Conservation (phyloP, 108 stramenopile species). For the Cyclotella baltica region DNA sequence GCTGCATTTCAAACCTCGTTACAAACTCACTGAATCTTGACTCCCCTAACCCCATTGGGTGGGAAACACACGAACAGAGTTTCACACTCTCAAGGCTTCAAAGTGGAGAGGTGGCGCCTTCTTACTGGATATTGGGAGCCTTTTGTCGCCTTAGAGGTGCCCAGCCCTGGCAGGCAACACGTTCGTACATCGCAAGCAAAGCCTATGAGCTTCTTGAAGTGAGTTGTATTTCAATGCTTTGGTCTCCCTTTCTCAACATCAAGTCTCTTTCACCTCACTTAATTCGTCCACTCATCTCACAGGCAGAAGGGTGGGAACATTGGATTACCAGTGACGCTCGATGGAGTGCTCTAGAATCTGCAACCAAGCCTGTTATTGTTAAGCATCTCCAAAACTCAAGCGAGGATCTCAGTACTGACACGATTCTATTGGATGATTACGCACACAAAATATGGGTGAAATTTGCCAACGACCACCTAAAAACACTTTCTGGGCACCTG, state of each 20-base stretch:
- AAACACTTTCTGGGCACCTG: neutral
- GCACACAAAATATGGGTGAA: neutral
- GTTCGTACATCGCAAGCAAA: slow-evolving; percentile 15
- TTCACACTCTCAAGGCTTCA: neutral
- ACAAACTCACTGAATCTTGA: slow-evolving; percentile 2
- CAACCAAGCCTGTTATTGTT: slow-evolving; percentile 5
- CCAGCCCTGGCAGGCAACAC: slow-evolving; percentile 24
- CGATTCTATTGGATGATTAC: neutral
- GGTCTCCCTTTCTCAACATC: no score
- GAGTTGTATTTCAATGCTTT: no score
- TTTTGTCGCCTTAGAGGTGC: slow-evolving; percentile 12
- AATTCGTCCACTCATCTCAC: no score
- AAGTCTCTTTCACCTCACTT: no score
- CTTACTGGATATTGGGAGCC: slow-evolving; percentile 14
- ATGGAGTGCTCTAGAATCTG: slow-evolving; percentile 12
- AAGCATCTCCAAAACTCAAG: slow-evolving; percentile 1
- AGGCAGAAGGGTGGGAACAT: slow-evolving; percentile 18
- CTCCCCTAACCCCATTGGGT: slow-evolving; percentile 23
- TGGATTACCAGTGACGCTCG: slow-evolving; percentile 20
- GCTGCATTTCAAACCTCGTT: slow-evolving; percentile 5
- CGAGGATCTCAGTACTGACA: neutral
- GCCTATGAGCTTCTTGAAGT: slow-evolving; percentile 25
- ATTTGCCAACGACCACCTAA: slow-evolving; percentile 4
- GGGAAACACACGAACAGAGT: neutral
- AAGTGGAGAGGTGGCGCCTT: slow-evolving; percentile 3